These are phyloP conservation scores for Sporothrix luriei DNA, from an alignment of 2,329 filamentous ascomycete genomes.

Conservation along the genomic window DNA sequence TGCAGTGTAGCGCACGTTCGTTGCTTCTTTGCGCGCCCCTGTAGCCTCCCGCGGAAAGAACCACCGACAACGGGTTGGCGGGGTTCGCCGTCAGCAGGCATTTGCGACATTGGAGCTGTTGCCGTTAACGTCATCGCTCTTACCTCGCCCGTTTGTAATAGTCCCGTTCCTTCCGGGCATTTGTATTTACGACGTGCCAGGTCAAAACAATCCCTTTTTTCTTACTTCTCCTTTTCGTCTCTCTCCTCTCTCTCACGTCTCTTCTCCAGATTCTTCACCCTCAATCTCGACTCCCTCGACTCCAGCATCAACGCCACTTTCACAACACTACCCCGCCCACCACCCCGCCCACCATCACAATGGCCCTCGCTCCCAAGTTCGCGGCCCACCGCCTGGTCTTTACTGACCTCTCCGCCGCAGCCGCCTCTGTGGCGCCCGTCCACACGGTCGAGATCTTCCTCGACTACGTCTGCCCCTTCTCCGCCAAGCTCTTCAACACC, in stretches of 20 bases:
- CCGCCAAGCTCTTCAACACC: slow-evolving; percentile 72
- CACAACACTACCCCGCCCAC: not conserved
- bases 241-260: not conserved
- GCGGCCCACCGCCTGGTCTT: slow-evolving; percentile 68
- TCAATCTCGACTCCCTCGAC: not conserved
- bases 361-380: slow-evolving; percentile 79
- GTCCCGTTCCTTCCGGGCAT: slow-evolving; percentile 3
- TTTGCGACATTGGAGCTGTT: slow-evolving; percentile 10
- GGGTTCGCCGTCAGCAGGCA: slow-evolving; percentile 14
- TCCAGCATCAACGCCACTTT: not conserved
- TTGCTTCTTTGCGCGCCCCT: too few relatives aligned
- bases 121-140: slow-evolving; percentile 12
- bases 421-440: slow-evolving; percentile 49
- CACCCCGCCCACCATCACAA: slow-evolving; percentile 41
- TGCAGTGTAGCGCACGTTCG: not conserved
- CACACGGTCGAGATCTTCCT: slow-evolving; percentile 71
- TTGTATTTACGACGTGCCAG: not conserved
- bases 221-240: not conserved
- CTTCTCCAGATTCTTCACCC: not conserved
- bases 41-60: not conserved
- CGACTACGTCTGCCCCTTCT: slow-evolving; percentile 85
- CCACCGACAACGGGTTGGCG: not conserved
- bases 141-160: not conserved
- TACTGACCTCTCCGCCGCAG: slow-evolving; percentile 43
- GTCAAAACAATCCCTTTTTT: not conserved